Base-by-base conservation (phyloP, 2,329 filamentous ascomycete genomes). In the Madurella fahalii region DNA sequence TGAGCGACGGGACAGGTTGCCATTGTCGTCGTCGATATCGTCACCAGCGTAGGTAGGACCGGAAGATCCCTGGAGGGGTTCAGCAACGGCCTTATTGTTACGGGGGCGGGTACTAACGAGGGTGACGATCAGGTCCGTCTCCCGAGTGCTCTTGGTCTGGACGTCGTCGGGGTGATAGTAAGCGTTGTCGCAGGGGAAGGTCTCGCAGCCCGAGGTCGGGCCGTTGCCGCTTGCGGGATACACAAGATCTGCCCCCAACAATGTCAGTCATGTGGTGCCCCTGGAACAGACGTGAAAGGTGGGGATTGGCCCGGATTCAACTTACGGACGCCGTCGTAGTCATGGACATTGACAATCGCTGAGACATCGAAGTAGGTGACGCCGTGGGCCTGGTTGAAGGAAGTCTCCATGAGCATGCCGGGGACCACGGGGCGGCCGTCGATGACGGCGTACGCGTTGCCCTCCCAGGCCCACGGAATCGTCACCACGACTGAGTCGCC, bases 361-460 rank as follows among this genome's bases (percentile, higher is more conserved):
- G 73, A 77, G 47, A 76, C 71, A 55, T 77, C 74, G 50, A 72
- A 77, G 65, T 64, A 77, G 60, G 68, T 74, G 16, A 61, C 40
- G 39, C 64, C 70, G 32, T 56, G 62, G 57, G 54, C 74, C 47
- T 65, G 68, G 58, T 74, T 66, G 64, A 67, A 69, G 61, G 64
- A 61, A 43, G 71, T 60, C 65, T 69, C 68, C 54, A 68, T 69
- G 13, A 70, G 65, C 67, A 70, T 76, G 56, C 73, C 72, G 5
- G 71, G 67, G 4, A 62, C 59, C 60, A 70, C 65, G 1, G 50
- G 30, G 2, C 60, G 55, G 45, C 70, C 73, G 1, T 67, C 49
- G 1, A 63, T 61, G 52, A 73, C 60, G n/a, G 73, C 59, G 62
- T 71, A 69, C 34, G 53, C 64, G 64, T 70, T 71, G 56, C 69